Base-by-base conservation (phyloP, 2,329 filamentous ascomycete species). In the Fusarium austroafricanum region DNA sequence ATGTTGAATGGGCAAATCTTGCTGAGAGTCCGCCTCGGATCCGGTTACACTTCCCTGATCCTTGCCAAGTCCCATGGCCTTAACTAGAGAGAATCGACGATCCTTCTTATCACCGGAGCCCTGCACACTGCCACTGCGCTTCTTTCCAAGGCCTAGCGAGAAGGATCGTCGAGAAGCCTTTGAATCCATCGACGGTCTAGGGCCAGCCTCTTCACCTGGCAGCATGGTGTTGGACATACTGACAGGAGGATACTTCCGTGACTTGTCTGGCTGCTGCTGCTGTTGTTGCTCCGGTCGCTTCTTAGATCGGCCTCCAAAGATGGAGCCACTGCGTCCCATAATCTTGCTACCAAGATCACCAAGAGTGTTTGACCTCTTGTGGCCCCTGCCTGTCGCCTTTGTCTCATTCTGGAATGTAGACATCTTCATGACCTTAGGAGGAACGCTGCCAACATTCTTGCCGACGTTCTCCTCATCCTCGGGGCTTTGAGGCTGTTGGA, bases 261-360 rank as follows among this genome's bases (percentile, higher is more conserved):
- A 82, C 65, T 90, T 89, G 76, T 92, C 79, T 89, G 67, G 84
- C 80, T 69, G 76, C 59, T 68, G 75, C 57, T 84, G 86, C 56
- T 33, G 31, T 56, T 84, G 86, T 55, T 84, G 82, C 57, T 84
- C 86, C 10, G 81, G 74, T 61, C 84, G 82, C 77, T 85, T 86
- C 75, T 84, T 84, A 70, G 78, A 78, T 75, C 83, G 82, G 38
- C 87, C 85, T n/a, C 91, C 89, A 75, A 96, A 94, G 61, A 96
- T 84, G 10, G 93, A 96, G 15, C 91, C 92, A 69, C 90, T 93
- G 65, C 94, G 90, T 40, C 93, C 92, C 79, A 97, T 92, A 35
- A 97, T 83, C 79, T 92, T 96, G 73, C 92, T 93, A 53, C 92
- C 89, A 59, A 97, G 88, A 79, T 87, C 93, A 75, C 89, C 93